phyloP scores from a whole-genome alignment of 2,329 filamentous ascomycete genomes.

The Pezicula carpinea region DNA sequence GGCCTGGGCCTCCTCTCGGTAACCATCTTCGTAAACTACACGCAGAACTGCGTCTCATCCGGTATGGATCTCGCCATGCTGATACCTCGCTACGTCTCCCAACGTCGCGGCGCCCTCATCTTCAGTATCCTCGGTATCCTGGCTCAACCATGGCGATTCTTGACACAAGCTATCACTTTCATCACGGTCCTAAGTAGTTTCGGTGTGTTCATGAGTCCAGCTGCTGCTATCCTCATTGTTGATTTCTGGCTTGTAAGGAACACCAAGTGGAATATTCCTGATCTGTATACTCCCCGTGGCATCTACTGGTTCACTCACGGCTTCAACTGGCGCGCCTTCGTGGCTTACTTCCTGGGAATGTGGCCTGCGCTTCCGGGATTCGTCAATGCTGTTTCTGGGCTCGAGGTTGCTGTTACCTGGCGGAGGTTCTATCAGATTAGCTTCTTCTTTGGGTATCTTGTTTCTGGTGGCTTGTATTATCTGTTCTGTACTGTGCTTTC shows the following conservation, averaged over 20 bases:
- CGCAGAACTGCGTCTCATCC: neutral
- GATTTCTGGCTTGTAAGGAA: conserved; percentile 10
- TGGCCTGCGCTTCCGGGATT: conserved; percentile 10
- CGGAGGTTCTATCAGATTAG: conserved; percentile 9
- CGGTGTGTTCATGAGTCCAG: conserved; percentile 8
- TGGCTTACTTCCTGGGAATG: conserved; percentile 9
- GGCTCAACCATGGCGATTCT: conserved; percentile 1
- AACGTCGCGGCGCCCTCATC: neutral
- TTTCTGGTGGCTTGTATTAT: conserved; percentile 6
- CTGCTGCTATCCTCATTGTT: conserved; percentile 7
- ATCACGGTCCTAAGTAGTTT: conserved; percentile 6
- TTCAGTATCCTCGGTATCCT: neutral
- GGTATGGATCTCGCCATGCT: conserved; percentile 1
- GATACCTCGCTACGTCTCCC: neutral
- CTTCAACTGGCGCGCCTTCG: conserved; percentile 9
- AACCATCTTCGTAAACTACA: neutral
- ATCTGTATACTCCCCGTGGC: conserved; percentile 6
- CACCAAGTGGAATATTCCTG: conserved; percentile 9
- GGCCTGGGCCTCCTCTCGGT: neutral
- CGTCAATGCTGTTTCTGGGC: conserved; percentile 6
- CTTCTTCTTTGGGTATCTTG: conserved; percentile 10
- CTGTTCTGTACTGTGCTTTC: conserved; percentile 2
- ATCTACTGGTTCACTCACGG: conserved; percentile 12
- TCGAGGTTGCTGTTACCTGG: conserved; percentile 4
- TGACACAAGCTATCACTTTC: neutral